These are phyloP conservation scores for Talaromyces wortmannii DNA, from an alignment of 495 filamentous ascomycete species.

Conservation along the genomic window DNA sequence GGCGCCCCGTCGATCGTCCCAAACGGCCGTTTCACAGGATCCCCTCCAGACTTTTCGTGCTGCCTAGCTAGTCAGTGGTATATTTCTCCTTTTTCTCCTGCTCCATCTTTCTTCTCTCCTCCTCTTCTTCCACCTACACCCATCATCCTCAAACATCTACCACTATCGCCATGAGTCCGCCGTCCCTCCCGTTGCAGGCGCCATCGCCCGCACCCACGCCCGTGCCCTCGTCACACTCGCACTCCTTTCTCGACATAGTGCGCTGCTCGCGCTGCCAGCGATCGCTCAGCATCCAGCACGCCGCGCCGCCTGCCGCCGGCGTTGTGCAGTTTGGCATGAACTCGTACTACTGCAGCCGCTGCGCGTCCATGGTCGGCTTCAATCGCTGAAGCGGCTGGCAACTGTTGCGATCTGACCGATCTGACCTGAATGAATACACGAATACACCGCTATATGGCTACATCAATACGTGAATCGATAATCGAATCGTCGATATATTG, in stretches of 20 bases:
- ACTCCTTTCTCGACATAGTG: slow-evolving; percentile 29
- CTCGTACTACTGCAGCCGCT: slow-evolving; percentile 72
- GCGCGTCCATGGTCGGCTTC: slow-evolving; percentile 65
- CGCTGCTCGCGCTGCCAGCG: slow-evolving; percentile 45
- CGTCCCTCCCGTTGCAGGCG: slow-evolving; percentile 31
- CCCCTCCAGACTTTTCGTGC: too few species aligned
- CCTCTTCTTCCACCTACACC: too few species aligned
- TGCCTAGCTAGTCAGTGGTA: too few species aligned
- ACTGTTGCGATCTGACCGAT: too few species aligned
- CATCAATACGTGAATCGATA: too few species aligned
- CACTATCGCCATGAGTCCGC: slow-evolving; percentile 27
- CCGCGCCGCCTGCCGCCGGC: slow-evolving; percentile 34
- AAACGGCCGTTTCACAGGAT: too few species aligned
- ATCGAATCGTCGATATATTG: too few species aligned
- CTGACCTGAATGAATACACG: too few species aligned
- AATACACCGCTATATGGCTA: too few species aligned
- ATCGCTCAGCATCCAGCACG: slow-evolving; percentile 34
- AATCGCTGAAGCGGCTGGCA: slow-evolving; percentile 40
- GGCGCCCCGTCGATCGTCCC: too few species aligned
- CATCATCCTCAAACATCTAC: neutral
- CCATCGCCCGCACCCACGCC: slow-evolving; percentile 13
- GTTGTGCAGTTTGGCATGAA: slow-evolving; percentile 70
- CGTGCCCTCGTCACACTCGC: slow-evolving; percentile 13
- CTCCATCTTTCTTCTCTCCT: too few species aligned
- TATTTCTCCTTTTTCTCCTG: too few species aligned